Base-by-base conservation (phyloP, 2,329 filamentous ascomycete species). In the Dothiorella sarmentorum region DNA sequence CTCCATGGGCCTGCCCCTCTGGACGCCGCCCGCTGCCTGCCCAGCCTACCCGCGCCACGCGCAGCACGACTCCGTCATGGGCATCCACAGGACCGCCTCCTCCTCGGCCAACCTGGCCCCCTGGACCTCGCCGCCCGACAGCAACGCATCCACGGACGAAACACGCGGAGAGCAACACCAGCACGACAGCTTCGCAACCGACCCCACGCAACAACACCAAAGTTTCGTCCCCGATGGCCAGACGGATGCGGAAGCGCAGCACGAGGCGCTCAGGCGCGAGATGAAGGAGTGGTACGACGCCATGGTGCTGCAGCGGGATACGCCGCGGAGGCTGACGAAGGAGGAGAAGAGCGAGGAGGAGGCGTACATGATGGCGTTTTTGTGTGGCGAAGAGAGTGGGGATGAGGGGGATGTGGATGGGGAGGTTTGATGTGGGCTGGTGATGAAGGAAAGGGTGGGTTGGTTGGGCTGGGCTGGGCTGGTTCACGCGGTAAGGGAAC, bases 281-380 rank as follows among this genome's bases (percentile, higher is more conserved):
- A 59, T 59, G 13, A 59, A 45, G 20, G 57, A 59, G n/a, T 59
- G 38, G 37, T 47, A 59, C 31, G 57, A 59, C n/a, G 27, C 37
- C 11, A 51, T 58, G 44, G 7, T 33, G 3, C 35, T 58, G 31
- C 51, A 58, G 44, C 24, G n/a, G 7, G 44, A 52, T 7, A 40
- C 42, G 15, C 37, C 37, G 7, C 13, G 44, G 9, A 43, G 10
- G 37, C 26, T 26, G 44, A 52, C 33, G 15, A 10, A 15, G 20
- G 44, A 33, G 17, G 44, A 58, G 18, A 15, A 10, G 22, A 52
- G 56, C 18, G 44, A 58, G 10, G 56, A 58, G 20, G 15, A 29
- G 9, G 56, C 56, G 6, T 52, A 33, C 11, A n/a, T 20, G 18
- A 27, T 22, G 13, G 43, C 44, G 17, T 52, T 58, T n/a, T 17